phyloP scores from a whole-genome alignment of 169 alveolate genomes.

The Plasmodium gaboni region DNA sequence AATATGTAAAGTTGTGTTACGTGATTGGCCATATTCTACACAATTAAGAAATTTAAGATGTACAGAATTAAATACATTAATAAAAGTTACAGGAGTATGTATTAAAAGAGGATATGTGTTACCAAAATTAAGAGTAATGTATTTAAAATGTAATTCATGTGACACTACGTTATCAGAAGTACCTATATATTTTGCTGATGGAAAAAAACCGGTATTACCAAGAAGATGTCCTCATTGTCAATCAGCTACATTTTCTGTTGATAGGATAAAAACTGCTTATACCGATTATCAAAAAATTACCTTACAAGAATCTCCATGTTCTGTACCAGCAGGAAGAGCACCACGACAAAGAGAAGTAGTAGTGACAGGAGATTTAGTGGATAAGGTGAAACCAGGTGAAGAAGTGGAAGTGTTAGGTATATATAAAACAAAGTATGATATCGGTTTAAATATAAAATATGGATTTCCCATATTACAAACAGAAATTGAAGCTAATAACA shows the following conservation, averaged over 20 bases:
- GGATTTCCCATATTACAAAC: slow-evolving; percentile 98
- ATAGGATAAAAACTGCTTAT: slow-evolving; percentile 93
- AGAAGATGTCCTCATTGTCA: slow-evolving; percentile 95
- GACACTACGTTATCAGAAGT: slow-evolving; percentile 85
- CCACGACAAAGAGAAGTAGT: slow-evolving; percentile 98
- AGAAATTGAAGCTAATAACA: slow-evolving; percentile 95
- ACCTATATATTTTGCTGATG: slow-evolving; percentile 87
- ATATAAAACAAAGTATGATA: slow-evolving; percentile 95
- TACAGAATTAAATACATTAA: slow-evolving; percentile 94
- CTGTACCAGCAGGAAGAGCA: slow-evolving; percentile 99
- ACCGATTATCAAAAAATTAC: slow-evolving; percentile 97
- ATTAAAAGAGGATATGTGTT: slow-evolving; percentile 95
- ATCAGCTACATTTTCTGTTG: slow-evolving; percentile 92
- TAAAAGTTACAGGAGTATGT: slow-evolving; percentile 94
- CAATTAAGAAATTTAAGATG: slow-evolving; percentile 94
- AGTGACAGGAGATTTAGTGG: slow-evolving; percentile 97
- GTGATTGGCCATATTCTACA: slow-evolving; percentile 94
- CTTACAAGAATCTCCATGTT: slow-evolving; percentile 97
- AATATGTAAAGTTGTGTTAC: slow-evolving; percentile 88
- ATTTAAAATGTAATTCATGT: slow-evolving; percentile 91
- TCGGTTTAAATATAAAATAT: slow-evolving; percentile 94
- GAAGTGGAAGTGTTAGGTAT: slow-evolving; percentile 97
- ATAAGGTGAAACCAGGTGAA: slow-evolving; percentile 99
- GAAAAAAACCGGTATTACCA: slow-evolving; percentile 85
- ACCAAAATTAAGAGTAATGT: slow-evolving; percentile 93